Evolutionary conservation across 2,329 filamentous ascomycete genomes (phyloP).

Genomic region (Claviceps purpurea): DNA sequence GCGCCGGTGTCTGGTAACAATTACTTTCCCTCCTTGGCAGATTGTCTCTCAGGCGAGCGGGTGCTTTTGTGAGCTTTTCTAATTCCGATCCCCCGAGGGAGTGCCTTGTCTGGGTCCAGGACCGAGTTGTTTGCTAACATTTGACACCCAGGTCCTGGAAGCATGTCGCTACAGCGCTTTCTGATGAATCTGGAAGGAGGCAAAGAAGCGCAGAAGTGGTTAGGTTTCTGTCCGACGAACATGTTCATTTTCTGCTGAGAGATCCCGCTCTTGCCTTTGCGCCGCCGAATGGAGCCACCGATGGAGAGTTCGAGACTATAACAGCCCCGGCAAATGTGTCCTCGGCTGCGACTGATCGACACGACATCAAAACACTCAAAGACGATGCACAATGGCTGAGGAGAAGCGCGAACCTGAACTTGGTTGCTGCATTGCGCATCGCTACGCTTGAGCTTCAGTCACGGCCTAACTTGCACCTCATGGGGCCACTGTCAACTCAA

Average conservation of each 20-base stretch:
- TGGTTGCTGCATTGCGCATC: conserved; percentile 69
- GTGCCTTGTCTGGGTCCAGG: background rate
- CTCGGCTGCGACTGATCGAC: conserved; percentile 50
- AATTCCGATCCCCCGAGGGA: background rate
- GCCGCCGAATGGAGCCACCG: conserved; percentile 46
- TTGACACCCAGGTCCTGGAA: conserved; percentile 41
- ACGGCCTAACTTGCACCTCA: conserved; percentile 58
- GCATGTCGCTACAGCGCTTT: conserved; percentile 40
- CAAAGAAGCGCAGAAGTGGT: conserved; percentile 41
- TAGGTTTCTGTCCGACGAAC: conserved; percentile 57
- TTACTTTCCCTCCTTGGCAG: conserved; percentile 76
- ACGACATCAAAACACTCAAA: conserved; percentile 69
- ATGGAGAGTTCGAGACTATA: conserved; percentile 65
- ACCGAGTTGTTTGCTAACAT: conserved; percentile 10
- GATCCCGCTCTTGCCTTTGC: conserved; percentile 57
- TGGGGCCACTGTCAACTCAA: conserved; percentile 60
- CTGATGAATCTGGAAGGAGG: conserved; percentile 43
- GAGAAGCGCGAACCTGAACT: conserved; percentile 61
- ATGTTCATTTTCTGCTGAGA: conserved; percentile 54
- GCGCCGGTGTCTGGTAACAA: conserved; percentile 54
- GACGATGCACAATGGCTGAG: conserved; percentile 78
- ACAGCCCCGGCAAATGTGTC: conserved; percentile 79
- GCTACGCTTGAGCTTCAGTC: conserved; percentile 75
- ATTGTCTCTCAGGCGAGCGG: conserved; percentile 69
- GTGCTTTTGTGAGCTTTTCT: conserved; percentile 56